Base-by-base conservation (phyloP, 2,329 filamentous ascomycete genomes). In the Myriosclerotinia scirpicola region DNA sequence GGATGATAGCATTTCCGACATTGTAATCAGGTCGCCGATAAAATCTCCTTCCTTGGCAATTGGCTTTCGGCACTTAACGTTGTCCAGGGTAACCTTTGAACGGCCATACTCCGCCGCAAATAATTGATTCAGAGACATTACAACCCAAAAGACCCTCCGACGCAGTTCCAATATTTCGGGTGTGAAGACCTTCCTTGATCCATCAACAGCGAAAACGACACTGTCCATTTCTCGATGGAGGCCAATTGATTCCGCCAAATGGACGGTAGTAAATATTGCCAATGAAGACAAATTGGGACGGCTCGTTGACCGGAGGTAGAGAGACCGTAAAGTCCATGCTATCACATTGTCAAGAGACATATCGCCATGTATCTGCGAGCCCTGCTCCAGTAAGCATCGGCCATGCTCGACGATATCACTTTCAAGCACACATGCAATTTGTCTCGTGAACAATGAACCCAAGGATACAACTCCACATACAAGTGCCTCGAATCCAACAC, bases 401-500 rank as follows among this genome's bases (percentile, higher is more conserved):
- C 69, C 73, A 52, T 74, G 69, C 50, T 70, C 68, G 7, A 70
- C 64, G 5, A 76, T 69, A 61, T 76, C 71, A 44, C 66, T 67
- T 67, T 79, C 78, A 3, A 67, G 53, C 12, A 65, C 46, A 38
- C 50, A 64, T 22, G 70, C 70, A 42, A 70, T 63, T 4, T 64
- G 61, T 15, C 71, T 62, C 2, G 71, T 74, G 54, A 79, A 79
- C 15, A 76, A 70, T 17, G 76, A 77, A 17, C 75, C 76, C 15
- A 79, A 64, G 7, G 73, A 74, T 36, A 77, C 66, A 3, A 79
- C 72, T 3, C 76, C 75, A 61, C 74, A 74, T 11, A 77, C 70
- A 8, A 76, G 56, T 14, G 76, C 76, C 60, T 78, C 77, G 54
- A 66, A 81, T 75, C 64, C 76, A 73, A 52, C 71, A 55, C 46